Percentiles rank a stretch among this genome's conserved stretches.
These are phyloP conservation scores for Lithocarpus polystachyus DNA, from an alignment of 306 rosid species.

Conservation along the genomic window DNA sequence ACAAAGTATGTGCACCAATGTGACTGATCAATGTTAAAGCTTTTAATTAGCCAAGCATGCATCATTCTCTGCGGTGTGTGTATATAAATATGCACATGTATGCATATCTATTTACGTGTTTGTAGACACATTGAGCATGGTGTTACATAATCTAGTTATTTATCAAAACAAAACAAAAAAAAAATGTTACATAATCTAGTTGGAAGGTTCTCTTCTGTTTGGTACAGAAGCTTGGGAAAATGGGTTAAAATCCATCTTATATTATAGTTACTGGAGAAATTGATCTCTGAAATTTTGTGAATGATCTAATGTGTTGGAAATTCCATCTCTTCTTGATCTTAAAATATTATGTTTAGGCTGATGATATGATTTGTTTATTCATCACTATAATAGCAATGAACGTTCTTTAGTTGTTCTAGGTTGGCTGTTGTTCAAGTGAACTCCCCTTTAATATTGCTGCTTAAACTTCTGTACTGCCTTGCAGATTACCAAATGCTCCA, in stretches of 20 bases:
- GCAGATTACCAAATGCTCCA: constrained; percentile 80
- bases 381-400: not conserved
- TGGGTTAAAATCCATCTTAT: not conserved
- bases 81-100: not conserved
- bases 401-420: not conserved
- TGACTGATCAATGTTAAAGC: not conserved
- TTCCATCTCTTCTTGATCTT: not conserved
- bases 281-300: not conserved
- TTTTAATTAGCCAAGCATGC: not conserved
- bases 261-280: not conserved
- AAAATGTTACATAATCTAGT: not conserved
- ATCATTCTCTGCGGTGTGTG: not conserved
- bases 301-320: not conserved
- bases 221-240: not conserved
- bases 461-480: constrained; percentile 31
- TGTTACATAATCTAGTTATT: not conserved
- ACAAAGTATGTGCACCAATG: not conserved
- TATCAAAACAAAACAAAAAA: too few species aligned
- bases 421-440: constrained; percentile 8
- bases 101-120: not conserved
- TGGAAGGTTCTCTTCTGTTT: not conserved
- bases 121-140: not conserved
- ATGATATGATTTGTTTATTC: not conserved
- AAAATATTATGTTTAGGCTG: not conserved
- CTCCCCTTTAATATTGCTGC: not conserved